Evolutionary conservation across 73 alveolate species (phyloP), one percentile per base, ranked within the genome.

Genomic region (Paramecium pentaurelia): DNA sequence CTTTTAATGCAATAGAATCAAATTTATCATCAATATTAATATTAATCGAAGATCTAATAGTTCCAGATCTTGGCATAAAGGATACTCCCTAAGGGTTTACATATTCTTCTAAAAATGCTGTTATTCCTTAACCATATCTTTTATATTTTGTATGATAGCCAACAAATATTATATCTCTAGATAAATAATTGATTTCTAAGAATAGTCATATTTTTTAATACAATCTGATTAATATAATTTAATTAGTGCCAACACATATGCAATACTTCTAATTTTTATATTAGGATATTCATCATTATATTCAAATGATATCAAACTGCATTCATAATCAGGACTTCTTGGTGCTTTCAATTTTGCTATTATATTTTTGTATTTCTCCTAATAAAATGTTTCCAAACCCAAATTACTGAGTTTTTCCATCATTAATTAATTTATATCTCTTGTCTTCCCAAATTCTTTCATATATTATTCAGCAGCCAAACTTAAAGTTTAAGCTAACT

Each of bases 271-370:
- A 14, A 40, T 14, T 40, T 75, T 75, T 9, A 25, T 28, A 68
- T 28, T 16, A 10, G 40, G 51, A 32, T 49, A 32, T 40, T 37
- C 38, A 18, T 75, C 49, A 12, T 40, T 45, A 75, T 75, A 75
- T 40, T 37, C 60, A 36, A 75, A 75, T 11, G 88, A 75, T 32
- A 75, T 40, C 16, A 75, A 30, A 75, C 18, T 34, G 37, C 88
- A 75, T 75, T 75, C 88, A 75, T 75, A 75, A 37, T 75, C 49
- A 5, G 88, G 88, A 45, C 88, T 75, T 75, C 88, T 75, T 75
- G 58, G n/a, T 32, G 60, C 88, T 40, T 37, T 75, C 34, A 75
- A 75, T 75, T 45, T 75, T n/a, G 40, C 88, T 14, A 75, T 75
- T 1, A 75, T 30, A 75, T 75, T 75, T 75, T 75, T 45, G n/a